A percentile compares a stretch with the other conserved stretches of the same genome.
Evolutionary conservation across 2,329 filamentous ascomycete genomes (phyloP).

Genomic region (Claviceps sp.): DNA sequence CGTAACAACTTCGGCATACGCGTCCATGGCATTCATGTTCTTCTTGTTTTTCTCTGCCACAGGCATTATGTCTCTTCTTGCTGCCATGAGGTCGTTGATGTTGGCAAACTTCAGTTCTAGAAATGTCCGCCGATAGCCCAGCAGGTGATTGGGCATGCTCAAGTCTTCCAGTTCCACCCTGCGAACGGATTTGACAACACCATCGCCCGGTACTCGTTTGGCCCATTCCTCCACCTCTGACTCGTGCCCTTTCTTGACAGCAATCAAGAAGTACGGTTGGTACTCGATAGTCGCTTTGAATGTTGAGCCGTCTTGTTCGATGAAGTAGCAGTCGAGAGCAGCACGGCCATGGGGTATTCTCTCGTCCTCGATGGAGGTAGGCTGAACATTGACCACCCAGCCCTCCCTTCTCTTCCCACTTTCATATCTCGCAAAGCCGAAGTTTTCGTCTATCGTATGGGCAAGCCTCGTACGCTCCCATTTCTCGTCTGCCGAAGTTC

Average conservation of each 20-base stretch:
- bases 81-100: slow-evolving; percentile 72
- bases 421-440: slow-evolving; percentile 90
- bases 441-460: slow-evolving; percentile 81
- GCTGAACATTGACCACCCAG: slow-evolving; percentile 93
- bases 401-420: slow-evolving; percentile 68
- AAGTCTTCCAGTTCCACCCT: slow-evolving; percentile 86
- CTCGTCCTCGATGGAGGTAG: slow-evolving; percentile 76
- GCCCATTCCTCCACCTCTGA: slow-evolving; percentile 94
- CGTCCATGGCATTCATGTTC: slow-evolving; percentile 92
- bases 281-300: slow-evolving; percentile 97
- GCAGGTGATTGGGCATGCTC: slow-evolving; percentile 84
- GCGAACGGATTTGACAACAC: slow-evolving; percentile 64
- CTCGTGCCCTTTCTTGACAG: slow-evolving; percentile 77
- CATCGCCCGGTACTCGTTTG: slow-evolving; percentile 62
- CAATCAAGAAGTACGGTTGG: slow-evolving; percentile 90
- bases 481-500: slow-evolving; percentile 84
- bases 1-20: slow-evolving; percentile 92
- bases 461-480: slow-evolving; percentile 74
- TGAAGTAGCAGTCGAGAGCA: slow-evolving; percentile 93
- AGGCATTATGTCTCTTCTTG: slow-evolving; percentile 71
- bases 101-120: slow-evolving; percentile 80
- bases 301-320: slow-evolving; percentile 72
- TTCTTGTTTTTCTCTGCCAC: slow-evolving; percentile 95
- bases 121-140: slow-evolving; percentile 82
- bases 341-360: slow-evolving; percentile 73